A percentile compares a stretch with the other conserved stretches of the same genome.
Conservation (phyloP, 2,329 filamentous ascomycete species). For the Bipolaris victoriae region DNA sequence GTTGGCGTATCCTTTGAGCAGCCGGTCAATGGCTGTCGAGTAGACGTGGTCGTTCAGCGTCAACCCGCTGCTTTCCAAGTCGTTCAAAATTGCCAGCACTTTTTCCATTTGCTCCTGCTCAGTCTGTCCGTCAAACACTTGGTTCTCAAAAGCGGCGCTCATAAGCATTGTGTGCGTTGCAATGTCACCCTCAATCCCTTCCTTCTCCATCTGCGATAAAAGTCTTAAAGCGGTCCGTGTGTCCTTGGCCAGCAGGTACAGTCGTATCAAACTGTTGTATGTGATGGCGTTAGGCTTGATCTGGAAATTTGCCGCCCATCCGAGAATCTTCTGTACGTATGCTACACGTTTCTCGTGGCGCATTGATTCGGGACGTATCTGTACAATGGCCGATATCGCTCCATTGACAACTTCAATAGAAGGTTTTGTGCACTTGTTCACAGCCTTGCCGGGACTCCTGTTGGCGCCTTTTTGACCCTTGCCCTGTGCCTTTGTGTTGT, state of each 20-base stretch:
- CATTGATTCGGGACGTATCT: constrained; percentile 34
- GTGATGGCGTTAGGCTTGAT: constrained; percentile 57
- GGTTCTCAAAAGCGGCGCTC: constrained; percentile 62
- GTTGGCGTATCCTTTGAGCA: constrained; percentile 60
- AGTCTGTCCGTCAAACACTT: constrained; percentile 50
- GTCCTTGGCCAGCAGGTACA: constrained; percentile 60
- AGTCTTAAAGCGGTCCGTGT: constrained; percentile 59
- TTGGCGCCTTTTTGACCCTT: constrained; percentile 18
- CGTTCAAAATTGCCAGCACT: constrained; percentile 61
- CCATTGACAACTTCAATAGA: constrained; percentile 72
- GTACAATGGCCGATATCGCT: constrained; percentile 67
- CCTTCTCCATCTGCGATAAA: constrained; percentile 64
- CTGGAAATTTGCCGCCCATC: constrained; percentile 51
- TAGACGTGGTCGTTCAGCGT: constrained; percentile 68
- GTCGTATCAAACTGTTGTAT: constrained; percentile 73
- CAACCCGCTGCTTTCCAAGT: constrained; percentile 63
- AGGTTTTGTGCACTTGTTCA: constrained; percentile 61
- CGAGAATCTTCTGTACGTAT: constrained; percentile 48
- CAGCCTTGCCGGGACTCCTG: constrained; percentile 24
- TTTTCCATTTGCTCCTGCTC: constrained; percentile 59
- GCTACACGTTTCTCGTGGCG: constrained; percentile 51
- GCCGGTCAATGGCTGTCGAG: constrained; percentile 70
- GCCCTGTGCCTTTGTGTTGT: constrained; percentile 14
- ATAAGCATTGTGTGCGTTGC: constrained; percentile 77
- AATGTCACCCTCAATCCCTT: constrained; percentile 65